These are phyloP conservation scores for Alloteropsis angusta DNA, from an alignment of 202 grass and related monocot genomes.

Conservation along the genomic window DNA sequence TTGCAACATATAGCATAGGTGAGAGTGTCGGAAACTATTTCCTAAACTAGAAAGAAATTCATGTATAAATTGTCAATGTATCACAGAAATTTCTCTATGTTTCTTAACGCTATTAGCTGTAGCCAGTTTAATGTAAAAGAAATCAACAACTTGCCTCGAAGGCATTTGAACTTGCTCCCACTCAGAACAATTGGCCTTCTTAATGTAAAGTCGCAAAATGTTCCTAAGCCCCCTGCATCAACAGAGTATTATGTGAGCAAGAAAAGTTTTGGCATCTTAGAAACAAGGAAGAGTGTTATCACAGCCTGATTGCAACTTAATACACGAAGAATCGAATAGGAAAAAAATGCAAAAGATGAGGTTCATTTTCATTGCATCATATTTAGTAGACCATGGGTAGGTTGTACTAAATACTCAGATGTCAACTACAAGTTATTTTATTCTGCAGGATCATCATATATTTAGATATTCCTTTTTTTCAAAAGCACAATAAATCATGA, in stretches of 20 bases:
- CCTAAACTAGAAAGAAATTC: background rate
- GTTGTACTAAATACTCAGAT: background rate
- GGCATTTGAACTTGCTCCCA: conserved; percentile 81
- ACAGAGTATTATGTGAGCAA: conserved; percentile 27
- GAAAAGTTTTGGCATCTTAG: background rate
- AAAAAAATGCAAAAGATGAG: background rate
- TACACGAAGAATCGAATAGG: background rate
- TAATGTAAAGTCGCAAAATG: conserved; percentile 79
- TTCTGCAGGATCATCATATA: background rate
- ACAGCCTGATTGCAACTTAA: background rate
- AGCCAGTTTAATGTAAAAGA: background rate
- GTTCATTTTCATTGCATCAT: background rate
- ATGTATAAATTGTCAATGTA: background rate
- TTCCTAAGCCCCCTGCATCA: conserved; percentile 85
- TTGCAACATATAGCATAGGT: background rate
- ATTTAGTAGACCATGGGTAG: background rate
- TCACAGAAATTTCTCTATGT: background rate
- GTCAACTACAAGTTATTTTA: background rate
- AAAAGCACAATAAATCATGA: background rate
- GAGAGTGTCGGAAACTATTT: background rate
- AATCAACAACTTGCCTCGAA: conserved; percentile 59
- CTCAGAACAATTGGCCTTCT: conserved; percentile 69
- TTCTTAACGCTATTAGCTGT: background rate
- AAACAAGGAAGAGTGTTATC: background rate
- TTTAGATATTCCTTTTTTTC: background rate